These are phyloP conservation scores for Trichophyton mentagrophytes DNA, from an alignment of 2,329 filamentous ascomycete genomes.

Conservation along the genomic window DNA sequence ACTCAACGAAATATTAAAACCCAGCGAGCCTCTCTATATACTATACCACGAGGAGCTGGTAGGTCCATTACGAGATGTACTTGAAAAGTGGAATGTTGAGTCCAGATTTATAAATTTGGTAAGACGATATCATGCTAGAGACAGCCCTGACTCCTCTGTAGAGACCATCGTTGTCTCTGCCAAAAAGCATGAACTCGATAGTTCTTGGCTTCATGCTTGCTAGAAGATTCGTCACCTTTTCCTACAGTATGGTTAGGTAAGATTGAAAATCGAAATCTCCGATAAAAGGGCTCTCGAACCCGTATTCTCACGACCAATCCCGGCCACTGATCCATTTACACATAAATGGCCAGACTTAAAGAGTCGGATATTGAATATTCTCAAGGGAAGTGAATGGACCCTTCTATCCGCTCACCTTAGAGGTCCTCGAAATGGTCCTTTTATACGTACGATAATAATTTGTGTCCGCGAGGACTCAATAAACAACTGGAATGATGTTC, in stretches of 20 bases:
- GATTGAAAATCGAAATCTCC: background rate
- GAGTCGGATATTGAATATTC: background rate
- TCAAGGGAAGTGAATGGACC: background rate
- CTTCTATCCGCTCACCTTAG: background rate
- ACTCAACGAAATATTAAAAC: background rate
- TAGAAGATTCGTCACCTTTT: background rate
- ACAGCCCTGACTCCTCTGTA: background rate
- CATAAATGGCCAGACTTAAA: background rate
- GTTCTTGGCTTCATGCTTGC: background rate
- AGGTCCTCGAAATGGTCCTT: no score
- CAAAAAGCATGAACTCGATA: background rate
- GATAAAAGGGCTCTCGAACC: background rate
- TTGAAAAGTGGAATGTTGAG: background rate
- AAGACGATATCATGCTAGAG: background rate
- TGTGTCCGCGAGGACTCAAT: background rate
- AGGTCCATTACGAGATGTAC: background rate
- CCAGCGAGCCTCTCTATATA: background rate
- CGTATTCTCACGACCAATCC: background rate
- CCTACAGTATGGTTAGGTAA: background rate
- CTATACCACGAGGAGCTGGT: background rate
- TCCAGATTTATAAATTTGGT: background rate
- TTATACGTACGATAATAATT: background rate
- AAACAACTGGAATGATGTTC: background rate
- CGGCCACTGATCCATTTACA: background rate
- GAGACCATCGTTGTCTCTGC: background rate